Base-by-base conservation (phyloP, 306 rosid genomes). In the Luffa aegyptiaca region DNA sequence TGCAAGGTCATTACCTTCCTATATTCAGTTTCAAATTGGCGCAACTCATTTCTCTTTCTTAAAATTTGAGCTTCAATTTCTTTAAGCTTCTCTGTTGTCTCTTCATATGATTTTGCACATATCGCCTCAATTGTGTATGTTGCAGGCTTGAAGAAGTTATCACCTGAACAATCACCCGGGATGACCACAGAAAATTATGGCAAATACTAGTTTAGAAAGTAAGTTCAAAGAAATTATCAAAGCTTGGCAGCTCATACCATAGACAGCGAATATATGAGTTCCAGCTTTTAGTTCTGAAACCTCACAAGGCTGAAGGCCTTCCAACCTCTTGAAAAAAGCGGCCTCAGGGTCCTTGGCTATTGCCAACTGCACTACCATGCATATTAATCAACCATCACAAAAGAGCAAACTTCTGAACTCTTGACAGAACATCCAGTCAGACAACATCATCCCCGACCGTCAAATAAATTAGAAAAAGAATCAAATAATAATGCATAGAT, bases 281-380 rank as follows among this genome's bases (percentile, higher is more conserved):
- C 98, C 99, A 79, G 98, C 88, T 88, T 93, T 93, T 78, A 96
- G 88, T 84, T 91, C 98, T 3, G 94, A 90, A 79, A 96, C 95
- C 88, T 96, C 99, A 90, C 98, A 96, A 84, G 99, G 99, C 84
- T 90, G 97, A 83, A 96, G 98, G 89, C 99, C 98, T 89, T 96
- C 98, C 96, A 96, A 90, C 82, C 96, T 93, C 86, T 96, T 96
- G 85, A 96, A 96, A 85, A 96, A 96, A 37, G 93, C 96, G 79
- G 97, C 93, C 79, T 96, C 97, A 39, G 99, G 98, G 81, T 96
- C 99, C 90, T 96, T 96, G 42, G 99, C 97, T 92, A 96, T 93
- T 0, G 97, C 99, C 87, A 96, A 85, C 99, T 96, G 88, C 85
- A 89, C 41, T 42, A 80, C 51, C 68, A 68, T 53, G 45, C 17